phyloP scores from a whole-genome alignment of 2,329 filamentous ascomycete species.

The Annulohypoxylon truncatum region DNA sequence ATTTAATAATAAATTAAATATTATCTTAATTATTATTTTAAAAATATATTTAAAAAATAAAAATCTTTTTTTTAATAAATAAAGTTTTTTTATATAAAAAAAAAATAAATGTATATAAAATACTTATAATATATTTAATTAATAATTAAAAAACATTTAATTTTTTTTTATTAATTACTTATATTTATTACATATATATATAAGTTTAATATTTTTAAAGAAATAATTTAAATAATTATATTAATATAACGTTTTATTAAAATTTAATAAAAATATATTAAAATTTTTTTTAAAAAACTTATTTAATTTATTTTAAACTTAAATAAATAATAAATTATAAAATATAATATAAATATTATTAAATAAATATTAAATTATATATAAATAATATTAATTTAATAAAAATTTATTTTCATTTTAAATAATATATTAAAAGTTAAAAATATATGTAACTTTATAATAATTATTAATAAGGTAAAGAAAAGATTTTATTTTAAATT shows the following conservation, averaged over 20 bases:
- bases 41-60: not conserved
- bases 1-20: not conserved
- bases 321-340: not conserved
- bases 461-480: not conserved
- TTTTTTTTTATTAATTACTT: not conserved
- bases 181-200: not conserved
- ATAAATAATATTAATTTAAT: not conserved
- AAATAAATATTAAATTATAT: not conserved
- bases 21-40: not conserved
- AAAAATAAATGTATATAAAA: not conserved
- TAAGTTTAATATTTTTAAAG: not conserved
- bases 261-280: not conserved
- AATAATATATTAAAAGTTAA: not conserved
- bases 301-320: not conserved
- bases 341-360: not conserved
- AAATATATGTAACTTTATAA: not conserved
- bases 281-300: not conserved
- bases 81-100: not conserved
- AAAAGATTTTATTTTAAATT: not conserved
- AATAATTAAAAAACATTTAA: not conserved
- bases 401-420: too few species aligned
- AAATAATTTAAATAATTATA: not conserved
- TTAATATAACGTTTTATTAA: not conserved
- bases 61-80: not conserved
- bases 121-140: not conserved